A percentile compares a stretch with the other conserved stretches of the same genome.
phyloP scores from a whole-genome alignment of 495 filamentous ascomycete genomes.

The Melanomma pulvis-pyrius region DNA sequence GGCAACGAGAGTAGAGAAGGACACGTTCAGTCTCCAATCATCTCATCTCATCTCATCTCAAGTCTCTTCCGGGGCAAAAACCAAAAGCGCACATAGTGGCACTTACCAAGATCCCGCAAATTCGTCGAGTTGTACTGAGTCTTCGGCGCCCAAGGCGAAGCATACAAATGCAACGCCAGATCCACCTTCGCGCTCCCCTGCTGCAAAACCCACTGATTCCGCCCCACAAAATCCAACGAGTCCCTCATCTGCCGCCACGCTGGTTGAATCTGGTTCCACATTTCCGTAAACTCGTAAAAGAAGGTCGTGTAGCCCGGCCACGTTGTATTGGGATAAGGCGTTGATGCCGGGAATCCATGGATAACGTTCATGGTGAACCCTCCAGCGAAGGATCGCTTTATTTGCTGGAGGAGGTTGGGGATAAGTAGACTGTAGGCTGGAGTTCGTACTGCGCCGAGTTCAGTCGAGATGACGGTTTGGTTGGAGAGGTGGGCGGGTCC shows the following conservation, averaged over 20 bases:
- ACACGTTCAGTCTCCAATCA: too few species aligned
- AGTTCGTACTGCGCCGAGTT: constrained; percentile 28
- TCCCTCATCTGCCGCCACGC: constrained; percentile 51
- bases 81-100: neutral
- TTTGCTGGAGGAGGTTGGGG: constrained; percentile 29
- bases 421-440: constrained; percentile 27
- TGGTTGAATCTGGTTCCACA: constrained; percentile 51
- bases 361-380: constrained; percentile 53
- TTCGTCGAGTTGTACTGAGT: constrained; percentile 33
- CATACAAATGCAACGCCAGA: constrained; percentile 47
- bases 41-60: too few species aligned
- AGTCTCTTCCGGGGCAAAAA: too few species aligned
- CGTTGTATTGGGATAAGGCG: constrained; percentile 48
- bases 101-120: constrained; percentile 21
- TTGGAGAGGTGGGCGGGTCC: constrained; percentile 47
- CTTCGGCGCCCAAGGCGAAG: constrained; percentile 11
- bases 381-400: constrained; percentile 45
- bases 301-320: constrained; percentile 57
- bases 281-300: constrained; percentile 49
- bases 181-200: constrained; percentile 50
- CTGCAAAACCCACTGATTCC: constrained; percentile 48
- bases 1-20: too few species aligned
- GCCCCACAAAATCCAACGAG: constrained; percentile 47
- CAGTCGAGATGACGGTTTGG: constrained; percentile 34
- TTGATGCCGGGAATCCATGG: constrained; percentile 52